Evolutionary conservation across 2,329 filamentous ascomycete species (phyloP), one percentile per base, ranked within the genome.

Genomic region (Cercospora zeae-maydis): DNA sequence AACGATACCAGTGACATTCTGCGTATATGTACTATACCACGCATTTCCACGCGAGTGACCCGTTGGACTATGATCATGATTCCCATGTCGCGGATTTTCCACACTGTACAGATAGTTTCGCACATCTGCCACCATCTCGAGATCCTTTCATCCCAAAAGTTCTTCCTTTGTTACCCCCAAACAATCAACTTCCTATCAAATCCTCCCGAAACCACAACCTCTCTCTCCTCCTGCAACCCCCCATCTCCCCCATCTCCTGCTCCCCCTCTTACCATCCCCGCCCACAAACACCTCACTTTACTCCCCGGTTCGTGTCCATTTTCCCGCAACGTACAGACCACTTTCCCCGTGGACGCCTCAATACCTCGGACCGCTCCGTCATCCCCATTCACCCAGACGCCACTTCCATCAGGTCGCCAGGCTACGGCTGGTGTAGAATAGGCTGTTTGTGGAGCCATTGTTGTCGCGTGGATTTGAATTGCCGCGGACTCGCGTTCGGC

Each of bases 351-450:
- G 60, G 75, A 81, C 2, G 80, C 77, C 71, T 88, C 86, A 6
- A 88, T 76, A 0, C 86, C 86, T 53, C 86, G 77, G 30, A 88
- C 78, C 7, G 83, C 77, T 0, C 86, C 86, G 71, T 88, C 86
- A 68, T 88, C 86, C 3, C 84, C 84, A 74, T 86, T 88, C 11
- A 88, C 84, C 80, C 84, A 88, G 0, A 88, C 75, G 0, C 86
- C 86, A 45, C 78, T 82, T 0, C 84, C 85, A 71, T 86, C 81
- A 1, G 85, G 84, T 27, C 86, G 75, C 86, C 86, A 88, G 5
- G 79, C 81, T 6, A 88, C 76, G 57, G 84, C 81, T 7, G 86
- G 86, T 5, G 85, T 88, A 21, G 84, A 86, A 71, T 88, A 88
- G 0, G 81, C 78, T 31, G 85, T 87, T 71, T 88, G 86, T n/a